Conservation (phyloP, 2,329 filamentous ascomycete species). For the Chalaropsis ovoidea region DNA sequence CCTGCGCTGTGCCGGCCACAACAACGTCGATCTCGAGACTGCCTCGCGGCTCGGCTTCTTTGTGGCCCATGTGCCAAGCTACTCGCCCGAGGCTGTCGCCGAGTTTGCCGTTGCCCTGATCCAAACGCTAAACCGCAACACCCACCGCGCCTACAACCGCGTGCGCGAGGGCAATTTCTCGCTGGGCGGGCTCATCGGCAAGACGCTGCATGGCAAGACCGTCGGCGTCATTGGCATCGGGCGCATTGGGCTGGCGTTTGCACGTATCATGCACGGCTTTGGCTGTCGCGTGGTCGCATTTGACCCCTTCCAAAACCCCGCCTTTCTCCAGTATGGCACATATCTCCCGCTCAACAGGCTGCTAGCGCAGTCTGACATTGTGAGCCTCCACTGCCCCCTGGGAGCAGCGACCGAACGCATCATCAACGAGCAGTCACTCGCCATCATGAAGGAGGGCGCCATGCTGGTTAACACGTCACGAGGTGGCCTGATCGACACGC, state of each 20-base stretch:
- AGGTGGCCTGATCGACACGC: slow-evolving; percentile 53
- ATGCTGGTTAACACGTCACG: slow-evolving; percentile 60
- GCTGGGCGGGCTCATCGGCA: slow-evolving; percentile 53
- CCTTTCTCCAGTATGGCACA: slow-evolving; percentile 42
- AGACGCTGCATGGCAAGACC: slow-evolving; percentile 53
- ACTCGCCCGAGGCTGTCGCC: slow-evolving; percentile 59
- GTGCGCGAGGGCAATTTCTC: slow-evolving; percentile 60
- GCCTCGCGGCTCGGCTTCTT: slow-evolving; percentile 48
- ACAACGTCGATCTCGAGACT: slow-evolving; percentile 52
- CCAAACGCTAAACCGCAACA: slow-evolving; percentile 57
- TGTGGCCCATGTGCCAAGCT: slow-evolving; percentile 57
- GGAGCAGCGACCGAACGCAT: slow-evolving; percentile 50
- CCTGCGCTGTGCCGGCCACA: slow-evolving; percentile 58
- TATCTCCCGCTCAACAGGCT: slow-evolving; percentile 47
- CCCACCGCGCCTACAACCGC: slow-evolving; percentile 57
- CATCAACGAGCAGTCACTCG: slow-evolving; percentile 46
- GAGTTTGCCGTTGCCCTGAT: slow-evolving; percentile 59
- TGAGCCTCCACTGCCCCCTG: slow-evolving; percentile 58
- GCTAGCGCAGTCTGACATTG: slow-evolving; percentile 47
- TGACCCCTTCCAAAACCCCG: slow-evolving; percentile 45
- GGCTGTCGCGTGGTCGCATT: slow-evolving; percentile 52
- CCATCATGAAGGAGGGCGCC: slow-evolving; percentile 48
- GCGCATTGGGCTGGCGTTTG: slow-evolving; percentile 52
- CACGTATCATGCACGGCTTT: slow-evolving; percentile 54
- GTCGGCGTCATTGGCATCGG: slow-evolving; percentile 57